Conservation (phyloP, 176 grass and related monocot genomes). For the Oryza officinalis region DNA sequence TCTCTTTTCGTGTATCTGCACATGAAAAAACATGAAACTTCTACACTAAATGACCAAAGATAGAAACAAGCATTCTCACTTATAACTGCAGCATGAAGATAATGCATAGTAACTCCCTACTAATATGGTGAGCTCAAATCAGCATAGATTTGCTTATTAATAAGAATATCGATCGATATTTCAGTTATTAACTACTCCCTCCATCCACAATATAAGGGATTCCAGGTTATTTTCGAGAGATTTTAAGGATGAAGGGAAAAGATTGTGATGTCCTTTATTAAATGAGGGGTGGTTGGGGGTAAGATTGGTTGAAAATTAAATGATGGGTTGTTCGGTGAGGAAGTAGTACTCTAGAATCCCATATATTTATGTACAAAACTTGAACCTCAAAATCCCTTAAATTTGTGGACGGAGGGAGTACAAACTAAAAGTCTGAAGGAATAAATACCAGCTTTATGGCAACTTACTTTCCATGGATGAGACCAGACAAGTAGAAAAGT, state of each 20-base stretch:
- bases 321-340: no score
- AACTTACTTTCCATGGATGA: conserved; percentile 91
- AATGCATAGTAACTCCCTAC: background rate
- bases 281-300: no score
- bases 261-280: no score
- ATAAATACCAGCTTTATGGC: background rate
- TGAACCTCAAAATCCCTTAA: no score
- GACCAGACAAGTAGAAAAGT: conserved; percentile 95
- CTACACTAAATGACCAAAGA: background rate
- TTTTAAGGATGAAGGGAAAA: no score
- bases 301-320: no score
- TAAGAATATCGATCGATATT: background rate
- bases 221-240: no score
- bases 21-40: background rate
- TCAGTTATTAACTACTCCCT: conserved; percentile 18
- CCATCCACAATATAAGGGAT: no score
- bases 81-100: background rate
- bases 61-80: background rate
- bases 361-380: no score
- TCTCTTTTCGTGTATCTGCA: conserved; percentile 91
- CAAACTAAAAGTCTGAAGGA: conserved; percentile 21
- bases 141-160: background rate
- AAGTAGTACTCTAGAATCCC: no score
- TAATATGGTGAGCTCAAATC: background rate
- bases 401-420: no score